Conservation (phyloP, 371 early-diverging fungal species). For the Syncephalastrum racemosum region DNA sequence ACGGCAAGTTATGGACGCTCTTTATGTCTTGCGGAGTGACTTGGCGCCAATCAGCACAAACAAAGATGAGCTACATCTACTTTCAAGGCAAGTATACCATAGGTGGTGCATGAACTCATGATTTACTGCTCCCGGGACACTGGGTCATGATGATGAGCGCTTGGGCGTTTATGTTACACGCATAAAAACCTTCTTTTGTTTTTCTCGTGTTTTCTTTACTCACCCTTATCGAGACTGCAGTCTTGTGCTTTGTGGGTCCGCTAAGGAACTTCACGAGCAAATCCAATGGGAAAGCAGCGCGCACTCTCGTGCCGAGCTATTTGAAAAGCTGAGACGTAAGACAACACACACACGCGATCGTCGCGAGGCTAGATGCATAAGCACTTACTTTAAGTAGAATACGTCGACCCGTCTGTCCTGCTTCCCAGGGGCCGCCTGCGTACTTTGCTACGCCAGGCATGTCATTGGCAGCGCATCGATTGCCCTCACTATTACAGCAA, state of each 20-base stretch:
- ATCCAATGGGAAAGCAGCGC: slow-evolving; percentile 85
- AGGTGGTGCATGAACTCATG: slow-evolving; percentile 6
- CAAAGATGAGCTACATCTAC: slow-evolving; percentile 55
- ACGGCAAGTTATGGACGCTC: slow-evolving; percentile 59
- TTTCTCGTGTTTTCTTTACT: not conserved
- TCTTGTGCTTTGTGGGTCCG: slow-evolving; percentile 63
- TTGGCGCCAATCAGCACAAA: slow-evolving; percentile 69
- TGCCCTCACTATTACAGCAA: slow-evolving; percentile 86
- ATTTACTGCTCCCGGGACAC: not conserved
- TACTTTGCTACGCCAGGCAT: slow-evolving; percentile 79
- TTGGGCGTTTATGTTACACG: not conserved
- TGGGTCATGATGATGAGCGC: not conserved
- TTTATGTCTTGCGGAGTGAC: slow-evolving; percentile 71
- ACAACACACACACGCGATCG: not conserved
- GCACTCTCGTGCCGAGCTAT: slow-evolving; percentile 62
- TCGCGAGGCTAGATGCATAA: not conserved
- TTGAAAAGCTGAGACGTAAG: slow-evolving; percentile 43
- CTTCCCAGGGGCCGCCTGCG: slow-evolving; percentile 83
- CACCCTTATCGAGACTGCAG: slow-evolving; percentile 20
- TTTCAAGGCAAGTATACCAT: slow-evolving; percentile 27
- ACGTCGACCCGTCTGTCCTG: slow-evolving; percentile 82
- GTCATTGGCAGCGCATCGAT: slow-evolving; percentile 66
- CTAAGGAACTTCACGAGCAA: slow-evolving; percentile 59
- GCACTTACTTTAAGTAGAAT: slow-evolving; percentile 37
- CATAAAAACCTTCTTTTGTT: not conserved